A percentile compares a stretch with the other conserved stretches of the same genome.
These are phyloP conservation scores for Mycena kentingensis DNA, from an alignment of 768 basidiomycete species.

Conservation along the genomic window DNA sequence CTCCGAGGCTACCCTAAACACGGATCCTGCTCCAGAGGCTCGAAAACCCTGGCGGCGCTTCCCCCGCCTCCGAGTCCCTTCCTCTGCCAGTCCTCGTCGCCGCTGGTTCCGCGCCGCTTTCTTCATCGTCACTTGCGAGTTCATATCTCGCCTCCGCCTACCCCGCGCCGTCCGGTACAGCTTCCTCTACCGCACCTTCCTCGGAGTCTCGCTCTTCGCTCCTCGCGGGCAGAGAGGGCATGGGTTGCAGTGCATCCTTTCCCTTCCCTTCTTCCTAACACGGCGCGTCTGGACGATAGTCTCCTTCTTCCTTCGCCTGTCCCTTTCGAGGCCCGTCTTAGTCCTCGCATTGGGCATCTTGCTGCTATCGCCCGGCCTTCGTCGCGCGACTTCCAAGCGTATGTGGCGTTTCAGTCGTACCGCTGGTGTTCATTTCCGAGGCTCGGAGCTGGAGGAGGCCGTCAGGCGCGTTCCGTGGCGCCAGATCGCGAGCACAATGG, in stretches of 20 bases:
- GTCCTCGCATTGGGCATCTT: background rate
- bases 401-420: background rate
- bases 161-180: conserved; percentile 7
- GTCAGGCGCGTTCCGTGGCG: background rate
- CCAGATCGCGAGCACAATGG: background rate
- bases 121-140: background rate
- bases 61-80: no score
- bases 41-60: no score
- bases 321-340: background rate
- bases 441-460: background rate
- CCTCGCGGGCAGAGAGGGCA: background rate
- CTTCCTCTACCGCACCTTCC: background rate
- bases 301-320: background rate
- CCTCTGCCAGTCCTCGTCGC: no score
- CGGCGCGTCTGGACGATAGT: background rate
- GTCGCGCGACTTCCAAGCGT: background rate
- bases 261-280: conserved; percentile 1
- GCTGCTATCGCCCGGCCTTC: background rate
- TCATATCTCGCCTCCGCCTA: conserved; percentile 8
- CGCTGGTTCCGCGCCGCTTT: background rate
- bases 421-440: background rate
- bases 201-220: background rate
- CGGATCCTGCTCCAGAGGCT: no score
- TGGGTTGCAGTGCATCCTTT: background rate
- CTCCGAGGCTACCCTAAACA: no score